phyloP scores from a whole-genome alignment of 176 grass and related monocot genomes.

The Hordeum marinum region DNA sequence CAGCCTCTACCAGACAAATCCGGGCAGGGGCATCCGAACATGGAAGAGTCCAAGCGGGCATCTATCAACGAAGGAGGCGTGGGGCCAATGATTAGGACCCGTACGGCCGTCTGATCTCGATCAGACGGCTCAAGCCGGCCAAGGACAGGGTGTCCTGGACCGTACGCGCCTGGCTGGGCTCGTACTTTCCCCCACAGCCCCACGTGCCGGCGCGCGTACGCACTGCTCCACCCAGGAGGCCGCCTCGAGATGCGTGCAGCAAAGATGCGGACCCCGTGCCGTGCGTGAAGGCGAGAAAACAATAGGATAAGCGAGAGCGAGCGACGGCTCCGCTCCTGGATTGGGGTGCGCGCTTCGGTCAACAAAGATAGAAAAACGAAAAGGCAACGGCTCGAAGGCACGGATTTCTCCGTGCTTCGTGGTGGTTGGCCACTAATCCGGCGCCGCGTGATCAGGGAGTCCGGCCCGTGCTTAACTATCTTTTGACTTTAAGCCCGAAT shows the following conservation, averaged over 20 bases:
- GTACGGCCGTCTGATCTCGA: conserved; percentile 44
- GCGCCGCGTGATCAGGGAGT: conserved; percentile 5
- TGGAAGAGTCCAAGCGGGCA: not conserved
- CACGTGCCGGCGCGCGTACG: not conserved
- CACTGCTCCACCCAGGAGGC: not conserved
- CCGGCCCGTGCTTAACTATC: conserved; percentile 14
- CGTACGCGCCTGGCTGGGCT: not conserved
- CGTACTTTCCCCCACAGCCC: not conserved
- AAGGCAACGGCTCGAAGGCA: conserved; percentile 2
- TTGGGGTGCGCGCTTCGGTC: not conserved
- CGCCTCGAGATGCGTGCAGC: conserved; percentile 6
- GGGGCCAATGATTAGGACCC: conserved; percentile 25
- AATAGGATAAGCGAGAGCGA: not conserved
- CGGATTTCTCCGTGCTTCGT: conserved; percentile 21
- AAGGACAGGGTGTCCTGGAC: not conserved
- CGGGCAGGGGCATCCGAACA: not conserved
- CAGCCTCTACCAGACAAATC: conserved; percentile 9
- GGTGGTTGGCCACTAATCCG: conserved; percentile 22
- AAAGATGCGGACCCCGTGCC: not conserved
- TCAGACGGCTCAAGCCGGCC: conserved; percentile 22
- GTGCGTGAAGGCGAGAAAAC: not conserved
- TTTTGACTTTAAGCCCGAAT: conserved; percentile 24
- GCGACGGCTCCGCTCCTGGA: not conserved
- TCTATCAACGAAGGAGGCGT: not conserved
- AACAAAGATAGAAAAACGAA: conserved; percentile 1